Evolutionary conservation across 305 asterid species (phyloP), one percentile per base, ranked within the genome.

Genomic region (Nicotiana rustica): DNA sequence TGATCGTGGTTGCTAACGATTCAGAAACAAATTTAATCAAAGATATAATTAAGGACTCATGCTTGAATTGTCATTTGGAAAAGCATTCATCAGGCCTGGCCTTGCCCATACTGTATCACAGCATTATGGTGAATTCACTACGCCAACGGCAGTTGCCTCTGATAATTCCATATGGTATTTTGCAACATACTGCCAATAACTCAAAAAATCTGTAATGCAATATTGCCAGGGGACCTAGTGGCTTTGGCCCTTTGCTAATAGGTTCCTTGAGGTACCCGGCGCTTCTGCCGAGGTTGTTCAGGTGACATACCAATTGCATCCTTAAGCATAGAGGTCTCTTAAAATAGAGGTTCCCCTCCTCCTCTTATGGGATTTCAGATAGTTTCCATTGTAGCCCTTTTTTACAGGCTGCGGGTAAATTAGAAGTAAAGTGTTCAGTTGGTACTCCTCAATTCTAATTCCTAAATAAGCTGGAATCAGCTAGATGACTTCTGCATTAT

Each of bases 401-500:
- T 73, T 9, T 8, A 21, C 38, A 25, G 41, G 41, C 21, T 47
- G 79, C 61, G 0, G 21, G 14, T 19, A 14, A 21, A 25, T 2
- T 21, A 36, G 62, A 73, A 21, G 35, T 4, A 1, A 47, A 19
- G 21, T 44, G 38, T 71, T 71, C 61, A 47, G 18, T 21, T 21
- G 19, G 4, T 70, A 59, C 79, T 13, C 2, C 41, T 47, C 41
- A 25, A 6, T 59, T 25, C 25, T 25, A 25, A 25, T 25, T 25
- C 38, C 7, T 41, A 49, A 14, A 73, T 49, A 49, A 73, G 62
- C 13, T 18, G n/a, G 56, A 70, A 70, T 68, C 55, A 36, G 56
- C 59, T 68, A 68, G 31, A 68, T 36, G 35, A 70, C 78, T 70
- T 70, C 35, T 4, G 78, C 41, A 70, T 41, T 10, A 29, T 18